A percentile compares a stretch with the other conserved stretches of the same genome.
phyloP scores from a whole-genome alignment of 495 filamentous ascomycete species.

The Chaetomium cochliodes region DNA sequence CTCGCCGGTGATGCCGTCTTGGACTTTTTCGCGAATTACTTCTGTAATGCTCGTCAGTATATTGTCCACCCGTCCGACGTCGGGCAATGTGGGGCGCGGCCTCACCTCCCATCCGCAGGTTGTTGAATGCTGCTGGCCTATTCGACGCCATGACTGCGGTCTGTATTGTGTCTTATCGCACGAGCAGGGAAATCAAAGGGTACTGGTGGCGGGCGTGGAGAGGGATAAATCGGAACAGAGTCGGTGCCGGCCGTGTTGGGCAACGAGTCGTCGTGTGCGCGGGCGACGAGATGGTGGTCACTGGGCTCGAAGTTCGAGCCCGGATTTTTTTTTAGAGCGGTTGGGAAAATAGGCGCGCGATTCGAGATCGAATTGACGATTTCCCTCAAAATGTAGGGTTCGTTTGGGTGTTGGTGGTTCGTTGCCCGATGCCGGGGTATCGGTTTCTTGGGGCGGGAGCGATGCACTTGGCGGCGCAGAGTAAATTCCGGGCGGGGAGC shows the following conservation, averaged over 20 bases:
- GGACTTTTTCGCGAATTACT: constrained; percentile 97
- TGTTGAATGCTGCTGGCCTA: constrained; percentile 54
- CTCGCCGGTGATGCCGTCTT: constrained; percentile 95
- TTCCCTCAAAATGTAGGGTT: constrained; percentile 2
- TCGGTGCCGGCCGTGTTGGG: constrained; percentile 49
- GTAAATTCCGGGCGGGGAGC: constrained; percentile 26
- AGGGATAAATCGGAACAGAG: constrained; percentile 31
- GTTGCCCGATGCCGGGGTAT: constrained; percentile 24
- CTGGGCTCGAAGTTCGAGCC: constrained; percentile 23
- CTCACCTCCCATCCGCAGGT: constrained; percentile 56
- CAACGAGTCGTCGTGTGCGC: constrained; percentile 36
- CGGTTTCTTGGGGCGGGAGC: constrained; percentile 20
- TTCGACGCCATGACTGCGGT: constrained; percentile 48
- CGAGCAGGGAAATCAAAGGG: constrained; percentile 16
- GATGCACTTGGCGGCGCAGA: constrained; percentile 33
- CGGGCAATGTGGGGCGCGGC: constrained; percentile 2
- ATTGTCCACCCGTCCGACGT: not conserved
- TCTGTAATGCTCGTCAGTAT: constrained; percentile 54
- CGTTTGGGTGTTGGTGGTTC: constrained; percentile 22
- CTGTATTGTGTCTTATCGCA: constrained; percentile 38
- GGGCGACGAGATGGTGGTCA: constrained; percentile 20
- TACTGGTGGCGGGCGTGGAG: constrained; percentile 31
- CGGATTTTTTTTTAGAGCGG: constrained; percentile 10
- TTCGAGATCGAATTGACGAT: constrained; percentile 21
- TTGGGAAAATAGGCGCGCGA: constrained; percentile 8